A percentile compares a stretch with the other conserved stretches of the same genome.
phyloP scores from a whole-genome alignment of 768 basidiomycete species.

The Boletus rubroflammeus region DNA sequence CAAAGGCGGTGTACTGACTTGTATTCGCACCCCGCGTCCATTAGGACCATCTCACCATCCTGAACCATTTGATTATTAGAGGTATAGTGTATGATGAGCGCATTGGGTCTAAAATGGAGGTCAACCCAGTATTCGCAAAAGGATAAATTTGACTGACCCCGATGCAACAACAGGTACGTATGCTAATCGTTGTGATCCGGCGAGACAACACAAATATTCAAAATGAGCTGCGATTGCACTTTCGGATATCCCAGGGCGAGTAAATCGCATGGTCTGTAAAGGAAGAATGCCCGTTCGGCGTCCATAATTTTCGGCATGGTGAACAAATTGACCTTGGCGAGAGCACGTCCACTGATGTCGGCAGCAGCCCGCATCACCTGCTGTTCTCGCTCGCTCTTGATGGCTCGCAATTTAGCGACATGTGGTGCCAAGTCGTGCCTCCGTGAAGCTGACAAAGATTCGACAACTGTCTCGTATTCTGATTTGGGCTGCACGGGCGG shows the following conservation, averaged over 20 bases:
- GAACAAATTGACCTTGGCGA: conserved; percentile 62
- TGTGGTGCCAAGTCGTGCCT: conserved; percentile 58
- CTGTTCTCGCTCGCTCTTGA: conserved; percentile 82
- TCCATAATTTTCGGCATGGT: background rate
- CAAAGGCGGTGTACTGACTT: conserved; percentile 47
- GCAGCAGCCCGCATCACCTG: conserved; percentile 79
- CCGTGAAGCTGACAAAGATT: conserved; percentile 46
- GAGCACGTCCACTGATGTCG: conserved; percentile 81
- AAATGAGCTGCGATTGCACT: conserved; percentile 75
- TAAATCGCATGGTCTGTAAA: conserved; percentile 78
- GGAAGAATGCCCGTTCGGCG: background rate
- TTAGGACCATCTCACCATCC: conserved; percentile 71
- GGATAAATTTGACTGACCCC: conserved; percentile 42
- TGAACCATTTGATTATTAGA: conserved; percentile 78
- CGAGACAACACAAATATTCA: conserved; percentile 78
- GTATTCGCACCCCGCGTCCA: conserved; percentile 93
- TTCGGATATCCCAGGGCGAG: conserved; percentile 54
- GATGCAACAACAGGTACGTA: conserved; percentile 98
- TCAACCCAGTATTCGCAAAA: background rate
- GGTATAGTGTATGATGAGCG: conserved; percentile 92
- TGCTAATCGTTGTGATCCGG: conserved; percentile 83
- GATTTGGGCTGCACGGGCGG: conserved; percentile 21
- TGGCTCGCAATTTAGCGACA: conserved; percentile 63
- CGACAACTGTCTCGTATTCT: conserved; percentile 56
- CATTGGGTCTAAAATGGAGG: conserved; percentile 59